These are phyloP conservation scores for Alternaria longipes DNA, from an alignment of 2,329 filamentous ascomycete genomes.

Conservation along the genomic window DNA sequence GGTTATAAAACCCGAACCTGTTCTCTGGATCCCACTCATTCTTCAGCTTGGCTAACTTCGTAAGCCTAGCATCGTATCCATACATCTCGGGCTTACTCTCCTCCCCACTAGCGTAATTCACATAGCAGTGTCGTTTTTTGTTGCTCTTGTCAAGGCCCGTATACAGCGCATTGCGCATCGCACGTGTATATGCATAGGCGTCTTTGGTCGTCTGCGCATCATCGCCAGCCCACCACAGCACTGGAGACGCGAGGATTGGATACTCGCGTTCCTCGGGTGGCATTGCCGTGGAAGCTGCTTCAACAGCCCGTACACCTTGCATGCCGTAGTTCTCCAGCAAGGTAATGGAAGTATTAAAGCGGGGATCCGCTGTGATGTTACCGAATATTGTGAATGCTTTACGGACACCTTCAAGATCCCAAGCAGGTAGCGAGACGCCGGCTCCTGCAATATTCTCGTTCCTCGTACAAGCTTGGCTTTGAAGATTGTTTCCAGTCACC, in stretches of 20 bases:
- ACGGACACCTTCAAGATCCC: conserved; percentile 27
- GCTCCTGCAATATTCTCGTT: conserved; percentile 26
- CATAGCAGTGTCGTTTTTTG: conserved; percentile 36
- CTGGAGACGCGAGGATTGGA: conserved; percentile 23
- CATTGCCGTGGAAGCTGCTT: conserved; percentile 19
- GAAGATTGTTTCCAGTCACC: conserved; percentile 24
- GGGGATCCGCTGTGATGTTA: conserved; percentile 28
- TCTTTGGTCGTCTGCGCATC: conserved; percentile 15
- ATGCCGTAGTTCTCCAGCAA: conserved; percentile 37
- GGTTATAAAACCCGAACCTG: conserved; percentile 41
- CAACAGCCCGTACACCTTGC: conserved; percentile 24
- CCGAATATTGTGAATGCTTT: conserved; percentile 28
- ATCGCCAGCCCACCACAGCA: conserved; percentile 29
- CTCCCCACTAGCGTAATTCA: conserved; percentile 48
- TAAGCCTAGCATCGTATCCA: conserved; percentile 40
- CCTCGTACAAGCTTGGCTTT: conserved; percentile 16
- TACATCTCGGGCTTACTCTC: conserved; percentile 42
- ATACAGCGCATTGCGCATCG: conserved; percentile 25
- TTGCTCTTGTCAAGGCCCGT: conserved; percentile 17
- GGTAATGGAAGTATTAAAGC: conserved; percentile 26
- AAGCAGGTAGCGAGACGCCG: conserved; percentile 27
- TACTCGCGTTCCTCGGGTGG: conserved; percentile 48
- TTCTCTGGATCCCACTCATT: conserved; percentile 39
- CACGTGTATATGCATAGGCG: conserved; percentile 19
- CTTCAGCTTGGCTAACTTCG: conserved; percentile 42